Evolutionary conservation across 306 rosid genomes (phyloP).

Genomic region (Cicer judaicum): DNA sequence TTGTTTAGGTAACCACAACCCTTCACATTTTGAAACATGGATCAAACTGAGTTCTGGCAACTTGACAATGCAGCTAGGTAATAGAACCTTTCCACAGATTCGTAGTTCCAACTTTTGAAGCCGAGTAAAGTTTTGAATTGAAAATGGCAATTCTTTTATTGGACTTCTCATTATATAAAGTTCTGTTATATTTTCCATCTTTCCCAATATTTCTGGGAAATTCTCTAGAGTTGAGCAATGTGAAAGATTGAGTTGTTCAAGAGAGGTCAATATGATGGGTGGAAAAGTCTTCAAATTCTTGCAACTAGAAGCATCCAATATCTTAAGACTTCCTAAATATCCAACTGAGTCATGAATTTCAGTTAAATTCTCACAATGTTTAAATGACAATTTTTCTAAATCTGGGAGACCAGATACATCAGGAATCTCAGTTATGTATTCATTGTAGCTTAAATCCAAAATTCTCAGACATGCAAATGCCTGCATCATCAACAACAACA

Average conservation of each 20-base stretch:
- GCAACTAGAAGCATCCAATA: not conserved
- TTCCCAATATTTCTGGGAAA: not conserved
- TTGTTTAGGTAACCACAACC: not conserved
- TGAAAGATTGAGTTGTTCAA: conserved; percentile 3
- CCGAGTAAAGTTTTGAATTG: not conserved
- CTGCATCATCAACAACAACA: not conserved
- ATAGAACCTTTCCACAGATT: conserved; percentile 4
- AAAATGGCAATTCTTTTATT: not conserved
- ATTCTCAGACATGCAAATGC: not conserved
- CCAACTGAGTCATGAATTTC: not conserved
- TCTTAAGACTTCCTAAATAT: not conserved
- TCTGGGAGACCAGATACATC: not conserved
- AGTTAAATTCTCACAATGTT: not conserved
- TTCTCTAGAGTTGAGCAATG: not conserved
- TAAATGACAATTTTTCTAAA: not conserved
- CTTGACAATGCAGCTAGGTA: conserved; percentile 16
- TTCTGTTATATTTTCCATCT: conserved; percentile 23
- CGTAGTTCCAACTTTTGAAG: not conserved
- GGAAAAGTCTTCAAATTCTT: not conserved
- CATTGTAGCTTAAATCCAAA: not conserved
- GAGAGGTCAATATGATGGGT: not conserved
- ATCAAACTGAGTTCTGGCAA: not conserved
- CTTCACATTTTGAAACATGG: not conserved
- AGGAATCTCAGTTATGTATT: not conserved
- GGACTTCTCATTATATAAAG: not conserved